Evolutionary conservation across 257 asterid genomes (phyloP).

Genomic region (Henckelia pumila): DNA sequence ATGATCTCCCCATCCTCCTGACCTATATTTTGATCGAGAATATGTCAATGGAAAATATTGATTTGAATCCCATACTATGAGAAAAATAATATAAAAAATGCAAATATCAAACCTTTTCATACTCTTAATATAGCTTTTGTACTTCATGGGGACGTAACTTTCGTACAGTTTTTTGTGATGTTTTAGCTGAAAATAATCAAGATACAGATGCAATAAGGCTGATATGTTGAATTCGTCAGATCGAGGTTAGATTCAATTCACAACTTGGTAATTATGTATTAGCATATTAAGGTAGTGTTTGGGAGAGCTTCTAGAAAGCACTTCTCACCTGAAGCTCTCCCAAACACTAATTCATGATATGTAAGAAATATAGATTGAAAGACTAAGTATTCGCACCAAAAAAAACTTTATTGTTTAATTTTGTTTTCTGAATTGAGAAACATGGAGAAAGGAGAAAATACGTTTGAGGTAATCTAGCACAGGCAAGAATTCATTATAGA

Average conservation of each 20-base stretch:
- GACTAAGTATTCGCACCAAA: not conserved
- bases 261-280: not conserved
- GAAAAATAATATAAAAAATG: conserved; percentile 10
- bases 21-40: conserved; percentile 39
- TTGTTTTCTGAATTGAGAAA: not conserved
- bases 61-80: not conserved
- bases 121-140: conserved; percentile 68
- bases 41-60: conserved; percentile 16
- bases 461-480: not conserved
- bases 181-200: conserved; percentile 59
- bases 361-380: not conserved
- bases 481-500: not conserved
- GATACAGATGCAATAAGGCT: conserved; percentile 15
- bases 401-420: too few species aligned
- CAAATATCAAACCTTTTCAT: conserved; percentile 68
- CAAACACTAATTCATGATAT: not conserved
- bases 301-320: too few species aligned
- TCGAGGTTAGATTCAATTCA: not conserved
- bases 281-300: too few species aligned
- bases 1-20: conserved; percentile 98
- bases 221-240: not conserved
- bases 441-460: not conserved
- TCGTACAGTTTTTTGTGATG: conserved; percentile 64
- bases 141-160: conserved; percentile 92
- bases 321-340: too few species aligned